Evolutionary conservation across 2,329 filamentous ascomycete species (phyloP).

Genomic region (Aspergillus sp.): DNA sequence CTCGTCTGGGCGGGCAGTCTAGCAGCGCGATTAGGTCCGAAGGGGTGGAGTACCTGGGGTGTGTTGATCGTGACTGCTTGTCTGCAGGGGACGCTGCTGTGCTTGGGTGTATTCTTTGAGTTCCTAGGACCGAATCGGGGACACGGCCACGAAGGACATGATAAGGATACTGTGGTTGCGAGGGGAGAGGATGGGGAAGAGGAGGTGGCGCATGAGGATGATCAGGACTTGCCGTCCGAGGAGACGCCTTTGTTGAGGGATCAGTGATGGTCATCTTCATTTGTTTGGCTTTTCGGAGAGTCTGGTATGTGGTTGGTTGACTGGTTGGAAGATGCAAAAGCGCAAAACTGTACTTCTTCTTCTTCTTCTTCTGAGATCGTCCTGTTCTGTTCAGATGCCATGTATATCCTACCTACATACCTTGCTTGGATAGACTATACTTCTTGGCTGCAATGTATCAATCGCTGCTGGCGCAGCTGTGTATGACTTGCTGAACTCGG

Average conservation of each 20-base stretch:
- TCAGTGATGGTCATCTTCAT: slow-evolving; percentile 18
- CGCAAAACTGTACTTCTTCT: not conserved
- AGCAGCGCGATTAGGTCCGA: slow-evolving; percentile 73
- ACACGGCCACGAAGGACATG: slow-evolving; percentile 21
- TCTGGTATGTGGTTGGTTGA: not conserved
- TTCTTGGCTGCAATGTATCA: not conserved
- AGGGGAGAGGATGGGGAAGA: slow-evolving; percentile 13
- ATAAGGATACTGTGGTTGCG: slow-evolving; percentile 18
- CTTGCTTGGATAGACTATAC: not conserved
- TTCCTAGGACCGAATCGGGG: slow-evolving; percentile 51
- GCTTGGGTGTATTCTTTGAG: slow-evolving; percentile 76
- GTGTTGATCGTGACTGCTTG: slow-evolving; percentile 83
- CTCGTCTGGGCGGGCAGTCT: slow-evolving; percentile 87
- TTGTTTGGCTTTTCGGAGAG: not conserved
- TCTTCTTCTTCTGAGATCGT: not conserved
- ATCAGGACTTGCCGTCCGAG: slow-evolving; percentile 30
- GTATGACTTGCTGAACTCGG: not conserved
- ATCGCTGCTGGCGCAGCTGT: not conserved
- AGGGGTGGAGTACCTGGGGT: slow-evolving; percentile 94
- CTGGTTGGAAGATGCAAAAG: not conserved
- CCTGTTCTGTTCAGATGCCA: not conserved
- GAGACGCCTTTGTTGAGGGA: slow-evolving; percentile 39
- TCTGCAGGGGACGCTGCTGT: slow-evolving; percentile 79
- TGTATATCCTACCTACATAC: not conserved
- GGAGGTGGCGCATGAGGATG: slow-evolving; percentile 11